Percentiles rank a stretch among this genome's conserved stretches.
These are phyloP conservation scores for Spizellomyces punctatus DNA, from an alignment of 192 early-diverging fungal species.

Conservation along the genomic window DNA sequence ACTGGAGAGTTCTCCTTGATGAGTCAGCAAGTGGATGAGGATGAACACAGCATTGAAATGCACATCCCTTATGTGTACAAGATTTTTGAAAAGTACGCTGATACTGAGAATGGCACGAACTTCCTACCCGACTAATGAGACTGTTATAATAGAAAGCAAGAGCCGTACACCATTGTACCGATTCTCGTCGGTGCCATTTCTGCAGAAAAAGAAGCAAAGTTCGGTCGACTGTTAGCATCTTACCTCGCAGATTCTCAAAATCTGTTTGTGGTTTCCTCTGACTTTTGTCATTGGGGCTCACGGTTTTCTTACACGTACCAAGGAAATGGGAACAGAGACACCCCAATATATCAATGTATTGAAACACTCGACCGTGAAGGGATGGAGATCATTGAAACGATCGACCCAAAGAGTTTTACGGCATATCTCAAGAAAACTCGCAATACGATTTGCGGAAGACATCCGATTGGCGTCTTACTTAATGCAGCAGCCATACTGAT, in stretches of 20 bases:
- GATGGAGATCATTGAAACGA: conserved; percentile 73
- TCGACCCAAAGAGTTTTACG: conserved; percentile 63
- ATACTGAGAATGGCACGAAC: neutral
- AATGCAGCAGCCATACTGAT: conserved; percentile 54
- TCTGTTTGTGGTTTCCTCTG: conserved; percentile 93
- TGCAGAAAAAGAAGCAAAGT: conserved; percentile 61
- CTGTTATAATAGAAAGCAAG: neutral
- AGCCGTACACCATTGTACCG: conserved; percentile 69
- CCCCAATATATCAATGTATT: conserved; percentile 81
- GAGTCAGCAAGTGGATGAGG: conserved; percentile 73
- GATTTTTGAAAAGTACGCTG: conserved; percentile 67
- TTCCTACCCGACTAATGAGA: neutral
- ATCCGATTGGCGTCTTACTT: conserved; percentile 85
- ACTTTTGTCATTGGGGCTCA: conserved; percentile 97
- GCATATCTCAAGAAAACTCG: conserved; percentile 73
- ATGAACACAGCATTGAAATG: conserved; percentile 98
- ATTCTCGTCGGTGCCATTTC: conserved; percentile 82
- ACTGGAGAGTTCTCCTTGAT: conserved; percentile 72
- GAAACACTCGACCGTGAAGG: conserved; percentile 76
- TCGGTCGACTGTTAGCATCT: conserved; percentile 72
- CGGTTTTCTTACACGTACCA: conserved; percentile 86
- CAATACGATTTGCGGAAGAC: conserved; percentile 96
- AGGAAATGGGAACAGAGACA: neutral
- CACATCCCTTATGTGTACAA: conserved; percentile 90
- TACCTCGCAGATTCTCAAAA: conserved; percentile 72